Evolutionary conservation across 768 basidiomycete genomes (phyloP), one percentile per base, ranked within the genome.

Genomic region (Hygrophorus pudorinus): DNA sequence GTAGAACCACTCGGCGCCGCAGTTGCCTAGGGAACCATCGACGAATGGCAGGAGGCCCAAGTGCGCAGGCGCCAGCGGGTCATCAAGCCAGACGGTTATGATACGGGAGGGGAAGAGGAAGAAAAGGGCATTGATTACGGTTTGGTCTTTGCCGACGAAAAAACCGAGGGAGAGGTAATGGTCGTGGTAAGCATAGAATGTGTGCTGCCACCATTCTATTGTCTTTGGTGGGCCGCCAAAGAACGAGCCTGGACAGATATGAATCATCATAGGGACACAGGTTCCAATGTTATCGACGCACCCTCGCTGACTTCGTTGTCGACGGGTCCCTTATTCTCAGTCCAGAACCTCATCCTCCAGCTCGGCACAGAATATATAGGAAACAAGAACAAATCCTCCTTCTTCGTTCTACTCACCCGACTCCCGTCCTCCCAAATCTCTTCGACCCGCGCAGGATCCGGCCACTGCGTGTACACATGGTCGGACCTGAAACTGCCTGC

Each of bases 131-230:
- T 72, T 78, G 53, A 78, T 70, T 28, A 79, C 48, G 0, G 70
- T 70, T 53, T 78, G 73, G 56, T 78, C 78, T 51, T 76, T 76
- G 7, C 76, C 75, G 13, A 76, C 72, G 51, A 78, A 78, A 7
- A 62, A 50, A n/a, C 60, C 61, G n/a, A 58, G 59, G 5, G 57
- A 53, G 31, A 76, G 66, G 57, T 76, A 78, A 47, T 65, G 46
- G 54, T 76, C 62, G 55, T 78, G 77, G 47, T 72, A 72, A 0
- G 64, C 59, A 52, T 75, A 78, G 54, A 66, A 79, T 1, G 58
- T 56, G 11, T 56, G 44, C 0, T 63, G 53, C 58, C 64, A 78
- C 75, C 73, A 76, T 4, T 60, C 49, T 21, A 77, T 56, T 0
- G 72, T 62, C 7, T 51, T 31, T 1, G 68, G 69, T 1, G 66